These are phyloP conservation scores for Wallacemonas rigidus DNA, from an alignment of 208 protist genomes.

Conservation along the genomic window DNA sequence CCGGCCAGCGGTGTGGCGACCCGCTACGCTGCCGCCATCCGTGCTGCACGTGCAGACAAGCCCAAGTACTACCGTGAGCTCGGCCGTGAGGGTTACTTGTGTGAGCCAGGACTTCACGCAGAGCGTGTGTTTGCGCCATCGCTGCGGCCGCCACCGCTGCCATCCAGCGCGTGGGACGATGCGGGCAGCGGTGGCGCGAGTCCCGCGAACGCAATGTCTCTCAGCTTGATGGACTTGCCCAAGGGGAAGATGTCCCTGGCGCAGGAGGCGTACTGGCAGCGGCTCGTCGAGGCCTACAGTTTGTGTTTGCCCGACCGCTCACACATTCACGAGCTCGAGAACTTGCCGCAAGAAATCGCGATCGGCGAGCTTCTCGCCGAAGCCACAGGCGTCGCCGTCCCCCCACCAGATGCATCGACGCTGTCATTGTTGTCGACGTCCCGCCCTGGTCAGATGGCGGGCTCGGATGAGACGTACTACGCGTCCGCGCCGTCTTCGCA, in stretches of 20 bases:
- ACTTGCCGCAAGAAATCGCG: constrained; percentile 67
- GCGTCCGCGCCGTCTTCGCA: not conserved
- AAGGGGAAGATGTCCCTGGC: not conserved
- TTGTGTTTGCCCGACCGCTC: constrained; percentile 56
- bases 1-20: not conserved
- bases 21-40: constrained; percentile 7
- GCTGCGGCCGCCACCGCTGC: not conserved
- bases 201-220: not conserved
- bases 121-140: constrained; percentile 21
- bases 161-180: not conserved
- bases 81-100: constrained; percentile 20
- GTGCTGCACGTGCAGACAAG: constrained; percentile 4
- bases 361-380: constrained; percentile 49
- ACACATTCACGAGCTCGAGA: constrained; percentile 60
- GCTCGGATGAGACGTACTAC: not conserved
- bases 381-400: constrained; percentile 7
- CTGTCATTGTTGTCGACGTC: not conserved
- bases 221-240: not conserved
- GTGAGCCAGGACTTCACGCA: constrained; percentile 25
- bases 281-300: constrained; percentile 55
- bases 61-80: constrained; percentile 28
- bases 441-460: no score
- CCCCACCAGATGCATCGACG: no score
- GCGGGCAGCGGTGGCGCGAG: not conserved
- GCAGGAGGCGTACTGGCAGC: constrained; percentile 21